Base-by-base conservation (phyloP, 306 rosid genomes). In the Lathyrus sativus region DNA sequence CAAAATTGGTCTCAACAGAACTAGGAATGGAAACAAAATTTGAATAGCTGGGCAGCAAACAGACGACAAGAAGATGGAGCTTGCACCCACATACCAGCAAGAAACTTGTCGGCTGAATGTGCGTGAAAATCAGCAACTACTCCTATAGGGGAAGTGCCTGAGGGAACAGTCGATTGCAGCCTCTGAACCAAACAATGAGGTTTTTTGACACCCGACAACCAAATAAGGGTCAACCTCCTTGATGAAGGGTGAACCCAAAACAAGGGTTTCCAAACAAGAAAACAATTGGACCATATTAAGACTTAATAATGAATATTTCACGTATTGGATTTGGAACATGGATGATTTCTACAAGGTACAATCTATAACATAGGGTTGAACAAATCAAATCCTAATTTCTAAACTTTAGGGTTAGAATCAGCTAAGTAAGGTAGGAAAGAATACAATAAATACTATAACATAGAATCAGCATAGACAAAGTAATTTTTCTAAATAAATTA, bases 11-110 rank as follows among this genome's bases (percentile, higher is more conserved):
- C 26, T 49, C 56, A 50, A 18, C 56, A 18, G 12, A 50, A 50
- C 56, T 17, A 50, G 12, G 13, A 18, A 50, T 18, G 28, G 3
- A 50, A 50, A 50, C 56, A 18, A 46, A 49, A 50, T 50, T 50
- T 17, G 28, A 50, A 50, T 50, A 17, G 56, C 28, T 0, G 28
- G 8, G 28, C 11, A 4, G 4, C 56, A 14, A 50, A 50, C 12
- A 50, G 56, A 50, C 56, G 28, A 50, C 28, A 50, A 50, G 55
- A 17, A 49, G 56, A 50, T 50, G 56, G 55, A 49, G 24, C 55
- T 9, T 17, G 28, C 56, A 50, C 56, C 28, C 28, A 18, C 28
- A 50, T 50, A 13, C 9, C 56, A 9, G 28, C 56, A 50, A 50
- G 28, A 50, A 50, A 50, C 56, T 49, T 49, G 12, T 49, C 3